Base-by-base conservation (phyloP, 768 basidiomycete species). In the Tulasnella sp. region DNA sequence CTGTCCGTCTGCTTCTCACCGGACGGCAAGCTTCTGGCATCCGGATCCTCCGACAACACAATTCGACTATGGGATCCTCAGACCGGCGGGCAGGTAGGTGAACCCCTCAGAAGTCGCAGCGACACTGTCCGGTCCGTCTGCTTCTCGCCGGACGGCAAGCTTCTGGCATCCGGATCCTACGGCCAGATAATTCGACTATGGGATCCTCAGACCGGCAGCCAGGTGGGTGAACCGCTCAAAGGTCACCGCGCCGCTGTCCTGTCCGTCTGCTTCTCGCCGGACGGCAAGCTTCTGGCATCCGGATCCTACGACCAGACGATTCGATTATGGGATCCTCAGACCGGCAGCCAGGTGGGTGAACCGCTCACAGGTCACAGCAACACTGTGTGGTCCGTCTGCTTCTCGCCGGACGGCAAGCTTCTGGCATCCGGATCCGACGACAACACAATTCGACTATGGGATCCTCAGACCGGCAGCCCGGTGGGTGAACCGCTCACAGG, bases 81-180 rank as follows among this genome's bases (percentile, higher is more conserved):
- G 85, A 93, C 93, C 0, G 96, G 97, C 37, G 95, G 95, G 83
- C 88, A 94, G 0, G 88, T 95, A n/a, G 96, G 97, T 16, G 94
- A 96, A 78, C 94, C 94, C 0, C 87, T 98, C 82, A 94, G 92
- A 84, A 97, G 97, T 0, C 97, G 99, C 84, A 89, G 94, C n/a
- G n/a, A n/a, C 88, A 98, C 96, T 22, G 34, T 69, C 64, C 0
- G 1, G n/a, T 81, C 77, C 12, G 58, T 78, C 31, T 41, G 77
- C 31, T 78, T 81, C 69, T 81, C 80, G 40, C 80, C 77, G 37
- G 81, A 81, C 42, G 81, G 81, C 24, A 37, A 11, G 24, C 20
- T 34, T 16, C 60, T 79, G 42, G 78, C 78, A 22, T 81, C 81
- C 22, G 81, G 77, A 31, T 81, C 78, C 16, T 40, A 31, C 8